phyloP scores from a whole-genome alignment of 139 green algal species.

The Coelastrella sp. region DNA sequence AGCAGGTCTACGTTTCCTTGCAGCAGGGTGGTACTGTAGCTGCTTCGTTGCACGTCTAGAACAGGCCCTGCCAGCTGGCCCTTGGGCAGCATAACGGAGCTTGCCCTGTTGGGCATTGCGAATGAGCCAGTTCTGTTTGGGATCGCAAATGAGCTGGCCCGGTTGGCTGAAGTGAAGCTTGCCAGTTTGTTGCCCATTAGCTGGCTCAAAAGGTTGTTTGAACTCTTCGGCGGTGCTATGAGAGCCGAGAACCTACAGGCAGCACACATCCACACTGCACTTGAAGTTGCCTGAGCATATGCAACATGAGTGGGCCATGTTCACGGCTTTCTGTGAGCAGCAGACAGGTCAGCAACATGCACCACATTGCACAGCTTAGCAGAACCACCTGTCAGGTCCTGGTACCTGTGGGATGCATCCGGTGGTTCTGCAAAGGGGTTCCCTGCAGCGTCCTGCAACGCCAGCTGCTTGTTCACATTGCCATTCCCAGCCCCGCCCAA shows the following conservation, averaged over 20 bases:
- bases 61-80: background rate
- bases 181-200: background rate
- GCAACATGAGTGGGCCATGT: too few relatives aligned
- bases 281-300: too few relatives aligned
- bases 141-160: background rate
- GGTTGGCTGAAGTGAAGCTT: background rate
- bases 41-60: background rate
- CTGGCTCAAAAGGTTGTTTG: background rate
- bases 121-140: too few relatives aligned
- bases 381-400: too few relatives aligned
- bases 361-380: too few relatives aligned
- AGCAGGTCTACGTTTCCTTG: conserved; percentile 13
- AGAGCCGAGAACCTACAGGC: conserved; percentile 17
- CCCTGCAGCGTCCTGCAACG: too few relatives aligned
- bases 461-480: too few relatives aligned
- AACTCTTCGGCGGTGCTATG: background rate
- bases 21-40: conserved; percentile 11
- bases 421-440: too few relatives aligned
- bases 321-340: too few relatives aligned
- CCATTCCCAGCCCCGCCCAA: too few relatives aligned
- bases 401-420: too few relatives aligned
- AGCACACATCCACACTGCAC: background rate
- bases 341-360: too few relatives aligned
- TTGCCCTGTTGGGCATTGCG: background rate
- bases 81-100: background rate